These are phyloP conservation scores for Pseudonitzschia multistriata DNA, from an alignment of 108 stramenopile genomes.

Conservation along the genomic window DNA sequence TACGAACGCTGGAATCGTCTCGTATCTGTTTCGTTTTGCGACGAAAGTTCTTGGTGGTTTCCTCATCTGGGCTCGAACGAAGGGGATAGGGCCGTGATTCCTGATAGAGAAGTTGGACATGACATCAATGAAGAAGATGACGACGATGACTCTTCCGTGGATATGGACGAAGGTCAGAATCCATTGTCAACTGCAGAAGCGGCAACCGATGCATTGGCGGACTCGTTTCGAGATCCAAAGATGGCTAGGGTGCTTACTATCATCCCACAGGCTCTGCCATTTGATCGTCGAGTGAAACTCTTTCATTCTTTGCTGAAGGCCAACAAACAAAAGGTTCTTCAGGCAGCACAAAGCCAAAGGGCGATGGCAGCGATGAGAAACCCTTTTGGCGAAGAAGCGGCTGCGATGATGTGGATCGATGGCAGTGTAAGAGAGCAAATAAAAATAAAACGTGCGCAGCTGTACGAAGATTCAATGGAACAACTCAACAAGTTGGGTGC, in stretches of 20 bases:
- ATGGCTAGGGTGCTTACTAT: slow-evolving; percentile 79
- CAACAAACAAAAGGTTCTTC: slow-evolving; percentile 64
- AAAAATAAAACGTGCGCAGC: slow-evolving; percentile 59
- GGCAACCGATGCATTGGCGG: slow-evolving; percentile 70
- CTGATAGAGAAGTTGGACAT: slow-evolving; percentile 32
- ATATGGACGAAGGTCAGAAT: slow-evolving; percentile 13
- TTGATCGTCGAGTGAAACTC: slow-evolving; percentile 74
- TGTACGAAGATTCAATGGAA: slow-evolving; percentile 81
- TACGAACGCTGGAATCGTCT: slow-evolving; percentile 86
- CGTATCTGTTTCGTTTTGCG: slow-evolving; percentile 63
- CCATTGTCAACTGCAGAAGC: slow-evolving; percentile 26
- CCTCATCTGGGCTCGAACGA: slow-evolving; percentile 53
- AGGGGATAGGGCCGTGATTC: slow-evolving; percentile 45
- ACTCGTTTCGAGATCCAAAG: slow-evolving; percentile 75
- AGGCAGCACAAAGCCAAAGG: slow-evolving; percentile 24
- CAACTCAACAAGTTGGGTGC: slow-evolving; percentile 58
- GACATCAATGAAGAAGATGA: slow-evolving; percentile 32
- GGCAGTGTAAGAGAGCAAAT: slow-evolving; percentile 60
- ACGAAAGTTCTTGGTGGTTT: slow-evolving; percentile 78
- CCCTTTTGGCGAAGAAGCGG: slow-evolving; percentile 28
- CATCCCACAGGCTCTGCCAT: slow-evolving; percentile 84
- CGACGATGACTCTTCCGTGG: slow-evolving; percentile 24
- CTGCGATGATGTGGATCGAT: slow-evolving; percentile 19
- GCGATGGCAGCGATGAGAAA: slow-evolving; percentile 40
- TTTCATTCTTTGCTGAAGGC: slow-evolving; percentile 70